phyloP scores from a whole-genome alignment of 2,329 filamentous ascomycete species.

The Lachnellula subtilissima region DNA sequence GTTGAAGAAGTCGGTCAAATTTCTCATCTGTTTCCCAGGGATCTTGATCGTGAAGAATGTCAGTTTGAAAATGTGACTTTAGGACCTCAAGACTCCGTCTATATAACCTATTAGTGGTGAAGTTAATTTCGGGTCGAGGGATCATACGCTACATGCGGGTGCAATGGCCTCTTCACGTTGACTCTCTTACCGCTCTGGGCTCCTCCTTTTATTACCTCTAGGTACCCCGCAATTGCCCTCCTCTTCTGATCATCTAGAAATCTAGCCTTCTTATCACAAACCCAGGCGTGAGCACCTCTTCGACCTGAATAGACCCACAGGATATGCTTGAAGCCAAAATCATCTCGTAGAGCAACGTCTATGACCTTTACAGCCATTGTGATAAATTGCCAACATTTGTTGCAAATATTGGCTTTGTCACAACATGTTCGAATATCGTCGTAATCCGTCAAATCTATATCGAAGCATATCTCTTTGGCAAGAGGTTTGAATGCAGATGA shows the following conservation, averaged over 20 bases:
- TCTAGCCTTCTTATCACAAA: constrained; percentile 85
- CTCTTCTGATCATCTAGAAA: constrained; percentile 81
- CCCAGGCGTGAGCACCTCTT: constrained; percentile 95
- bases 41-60: constrained; percentile 79
- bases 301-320: constrained; percentile 98
- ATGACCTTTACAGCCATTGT: constrained; percentile 97
- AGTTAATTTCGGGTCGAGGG: background rate
- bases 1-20: constrained; percentile 71
- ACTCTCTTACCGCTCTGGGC: constrained; percentile 82
- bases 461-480: constrained; percentile 93
- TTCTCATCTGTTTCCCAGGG: constrained; percentile 71
- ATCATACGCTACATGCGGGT: constrained; percentile 75
- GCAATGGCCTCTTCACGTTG: constrained; percentile 76
- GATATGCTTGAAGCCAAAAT: constrained; percentile 96
- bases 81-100: constrained; percentile 82
- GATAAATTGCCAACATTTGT: constrained; percentile 93
- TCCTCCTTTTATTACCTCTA: constrained; percentile 85
- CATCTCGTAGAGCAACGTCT: constrained; percentile 79
- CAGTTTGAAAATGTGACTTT: constrained; percentile 75
- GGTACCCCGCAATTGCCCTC: constrained; percentile 78
- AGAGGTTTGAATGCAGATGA: constrained; percentile 78
- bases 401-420: constrained; percentile 86
- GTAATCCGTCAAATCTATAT: constrained; percentile 99
- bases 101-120: constrained; percentile 6
- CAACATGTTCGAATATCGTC: constrained; percentile 96